Base-by-base conservation (phyloP, 257 asterid species). In the Lantana camara region DNA sequence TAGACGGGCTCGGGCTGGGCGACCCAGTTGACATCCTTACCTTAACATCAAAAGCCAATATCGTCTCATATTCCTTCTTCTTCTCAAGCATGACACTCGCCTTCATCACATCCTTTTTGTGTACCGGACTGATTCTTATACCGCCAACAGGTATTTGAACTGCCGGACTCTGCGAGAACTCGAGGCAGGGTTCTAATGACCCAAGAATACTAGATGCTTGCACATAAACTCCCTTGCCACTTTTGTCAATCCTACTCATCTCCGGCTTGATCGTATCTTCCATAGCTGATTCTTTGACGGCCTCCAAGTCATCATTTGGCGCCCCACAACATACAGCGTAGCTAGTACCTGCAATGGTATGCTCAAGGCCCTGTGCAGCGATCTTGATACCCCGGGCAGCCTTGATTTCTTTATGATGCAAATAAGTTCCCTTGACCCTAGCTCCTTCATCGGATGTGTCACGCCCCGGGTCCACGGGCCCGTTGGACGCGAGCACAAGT, bases 171-270 rank as follows among this genome's bases (percentile, higher is more conserved):
- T 94, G 90, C 82, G 88, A 78, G 82, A 94, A 94, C 83, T 94
- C 95, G 57, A 94, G 71, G 62, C 90, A 73, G 32, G 99, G 97
- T 84, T 94, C 99, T 69, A 94, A 73, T 35, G 99, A 94, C 48
- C 97, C 96, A 46, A 94, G 96, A 22, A 97, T n/a, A n/a, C n/a
- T 90, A 69, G 99, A 94, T 68, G 99, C 96, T 73, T 90, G 99
- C 69, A 94, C 97, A 72, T 84, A 90, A 51, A 94, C 97, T 27
- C 96, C 96, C 74, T 90, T 95, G 3, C 96, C 99, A 65, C 93
- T 88, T 78, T n/a, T n/a, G n/a, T n/a, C n/a, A n/a, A n/a, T n/a
- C n/a, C n/a, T n/a, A n/a, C n/a, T n/a, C n/a, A n/a, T 94, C 72
- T 90, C 95, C 11, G 93, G 84, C 74, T 75, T n/a, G n/a, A n/a